Percentiles rank a stretch among this genome's conserved stretches.
These are phyloP conservation scores for Ormosia emarginata DNA, from an alignment of 306 rosid species.

Conservation along the genomic window DNA sequence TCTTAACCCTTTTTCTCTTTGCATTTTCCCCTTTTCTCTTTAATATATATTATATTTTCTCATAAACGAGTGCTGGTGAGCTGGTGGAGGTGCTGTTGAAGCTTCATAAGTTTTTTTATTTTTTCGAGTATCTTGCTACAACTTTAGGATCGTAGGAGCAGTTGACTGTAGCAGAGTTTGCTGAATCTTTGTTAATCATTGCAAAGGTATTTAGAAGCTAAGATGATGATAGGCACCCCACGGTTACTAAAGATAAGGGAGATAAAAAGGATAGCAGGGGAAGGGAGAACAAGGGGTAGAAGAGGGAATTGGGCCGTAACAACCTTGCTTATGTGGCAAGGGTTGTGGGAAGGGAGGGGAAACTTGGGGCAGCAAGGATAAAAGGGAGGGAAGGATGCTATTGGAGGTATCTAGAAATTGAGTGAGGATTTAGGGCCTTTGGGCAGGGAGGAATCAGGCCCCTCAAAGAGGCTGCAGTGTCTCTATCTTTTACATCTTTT, in stretches of 20 bases:
- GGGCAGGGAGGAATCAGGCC: too few species aligned
- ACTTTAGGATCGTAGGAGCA: constrained; percentile 69
- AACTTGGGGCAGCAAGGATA: background rate
- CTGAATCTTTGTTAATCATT: constrained; percentile 53
- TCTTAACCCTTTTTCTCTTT: background rate
- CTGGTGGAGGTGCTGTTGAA: constrained; percentile 81
- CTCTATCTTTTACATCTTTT: too few species aligned
- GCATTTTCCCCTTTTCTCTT: background rate
- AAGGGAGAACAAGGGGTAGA: background rate
- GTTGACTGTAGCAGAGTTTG: constrained; percentile 68
- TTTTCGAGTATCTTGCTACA: constrained; percentile 64
- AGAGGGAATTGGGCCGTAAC: background rate
- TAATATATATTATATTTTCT: background rate
- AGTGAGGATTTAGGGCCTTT: too few species aligned
- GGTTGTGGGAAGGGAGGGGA: background rate
- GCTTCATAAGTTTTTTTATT: constrained; percentile 36
- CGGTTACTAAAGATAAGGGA: background rate
- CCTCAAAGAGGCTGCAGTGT: too few species aligned
- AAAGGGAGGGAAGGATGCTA: background rate
- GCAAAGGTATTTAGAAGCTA: constrained; percentile 39
- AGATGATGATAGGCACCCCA: background rate
- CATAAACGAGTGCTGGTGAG: constrained; percentile 40
- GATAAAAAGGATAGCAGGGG: background rate
- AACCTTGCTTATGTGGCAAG: background rate
- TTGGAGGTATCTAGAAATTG: background rate